Evolutionary conservation across 768 basidiomycete species (phyloP), one percentile per base, ranked within the genome.

Genomic region (Peribolospora baueri): DNA sequence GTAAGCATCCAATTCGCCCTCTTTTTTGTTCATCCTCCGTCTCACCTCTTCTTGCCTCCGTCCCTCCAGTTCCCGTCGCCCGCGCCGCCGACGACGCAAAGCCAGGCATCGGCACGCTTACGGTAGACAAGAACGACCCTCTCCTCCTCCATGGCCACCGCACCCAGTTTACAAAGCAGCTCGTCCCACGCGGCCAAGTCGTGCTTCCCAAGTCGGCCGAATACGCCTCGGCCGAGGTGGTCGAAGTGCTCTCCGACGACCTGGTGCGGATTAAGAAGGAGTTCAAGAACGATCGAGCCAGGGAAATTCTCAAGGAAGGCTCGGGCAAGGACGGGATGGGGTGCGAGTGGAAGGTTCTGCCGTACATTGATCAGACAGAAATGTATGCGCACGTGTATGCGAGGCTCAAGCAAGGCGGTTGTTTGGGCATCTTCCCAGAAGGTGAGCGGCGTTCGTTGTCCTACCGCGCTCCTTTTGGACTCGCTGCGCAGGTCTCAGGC

Each of bases 391-490:
- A 84, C 57, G 93, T 97, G 4, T 98, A 93, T 67, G 74, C 85
- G 64, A 76, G 77, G 55, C 70, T 97, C 55, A 83, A 77, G 55
- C 76, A 81, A 55, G 85, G 85, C 7, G 86, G 86, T 10, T 79
- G 80, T 60, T 90, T 98, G 58, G 90, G 93, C 49, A 95, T 98
- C 59, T 97, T 97, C 65, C 93, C 93, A 45, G 93, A 97, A 80
- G 91, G 90, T 85, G 60, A 56, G 67, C 57, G 10, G 13, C 50
- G 3, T 45, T 7, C 51, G 11, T n/a, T 37, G 38, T 5, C 25
- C 25, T 25, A 25, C 25, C 25, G 25, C 25, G 25, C 25, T 25
- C 25, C 25, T 56, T 11, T n/a, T 41, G 39, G 36, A 25, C 2
- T 46, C 53, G 45, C 25, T n/a, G n/a, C n/a, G n/a, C n/a, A n/a